Percentiles rank a stretch among this genome's conserved stretches.
phyloP scores from a whole-genome alignment of 495 filamentous ascomycete species.

The Hypoxylon rickii region DNA sequence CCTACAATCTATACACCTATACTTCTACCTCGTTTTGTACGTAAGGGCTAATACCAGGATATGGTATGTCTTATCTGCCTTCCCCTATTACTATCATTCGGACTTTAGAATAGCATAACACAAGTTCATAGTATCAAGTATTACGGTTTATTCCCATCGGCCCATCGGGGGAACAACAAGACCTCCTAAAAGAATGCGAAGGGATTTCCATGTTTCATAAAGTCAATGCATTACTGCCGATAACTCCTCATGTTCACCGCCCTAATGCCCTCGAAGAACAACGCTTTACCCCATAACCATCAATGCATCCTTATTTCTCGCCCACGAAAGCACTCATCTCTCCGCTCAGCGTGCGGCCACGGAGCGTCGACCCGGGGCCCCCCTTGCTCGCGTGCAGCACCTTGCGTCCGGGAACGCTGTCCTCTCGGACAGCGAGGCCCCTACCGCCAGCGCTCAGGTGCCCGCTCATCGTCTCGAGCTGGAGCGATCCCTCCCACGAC shows the following conservation, averaged over 20 bases:
- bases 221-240: too few relatives aligned
- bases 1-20: too few relatives aligned
- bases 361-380: constrained; percentile 32
- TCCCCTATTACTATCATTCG: too few relatives aligned
- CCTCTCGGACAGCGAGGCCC: constrained; percentile 42
- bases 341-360: constrained; percentile 35
- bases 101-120: too few relatives aligned
- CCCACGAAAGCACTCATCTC: constrained; percentile 41
- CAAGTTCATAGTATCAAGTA: constrained; percentile 9
- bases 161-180: neutral
- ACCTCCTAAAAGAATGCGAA: constrained; percentile 19
- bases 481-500: constrained; percentile 48
- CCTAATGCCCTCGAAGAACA: too few relatives aligned
- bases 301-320: neutral
- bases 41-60: too few relatives aligned
- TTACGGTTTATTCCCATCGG: too few relatives aligned
- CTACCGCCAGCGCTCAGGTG: constrained; percentile 36
- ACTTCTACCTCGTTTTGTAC: too few relatives aligned
- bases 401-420: too few relatives aligned
- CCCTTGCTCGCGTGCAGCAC: constrained; percentile 48
- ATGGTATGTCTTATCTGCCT: too few relatives aligned
- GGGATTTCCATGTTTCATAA: constrained; percentile 7
- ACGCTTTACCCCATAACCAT: neutral
- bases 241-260: too few relatives aligned
- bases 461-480: constrained; percentile 36